Base-by-base conservation (phyloP, 108 stramenopile genomes). In the Discostella stelligeroides region DNA sequence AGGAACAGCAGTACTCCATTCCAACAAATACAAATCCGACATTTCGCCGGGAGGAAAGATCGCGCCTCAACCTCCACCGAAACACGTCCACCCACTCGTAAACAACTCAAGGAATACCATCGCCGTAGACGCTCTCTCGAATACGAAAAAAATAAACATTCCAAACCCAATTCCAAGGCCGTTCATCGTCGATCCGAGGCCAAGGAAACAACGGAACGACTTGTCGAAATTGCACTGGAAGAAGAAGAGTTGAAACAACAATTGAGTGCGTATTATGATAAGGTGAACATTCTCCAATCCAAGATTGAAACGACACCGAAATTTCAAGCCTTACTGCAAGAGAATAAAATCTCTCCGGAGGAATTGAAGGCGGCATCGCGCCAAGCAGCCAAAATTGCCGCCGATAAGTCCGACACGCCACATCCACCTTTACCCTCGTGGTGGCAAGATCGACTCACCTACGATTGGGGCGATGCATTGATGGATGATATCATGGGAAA, bases 401-500 rank as follows among this genome's bases (percentile, higher is more conserved):
- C 80, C 4, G 64, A 71, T 49, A 63, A 58, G 20, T 45, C 77
- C 12, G 64, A 63, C 10, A 43, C 81, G 54, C 46, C 65, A 21
- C 79, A 48, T 41, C 77, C 63, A 13, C 70, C 67, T 12, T 68
- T 68, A 24, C 69, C 71, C 40, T 67, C 56, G 24, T 84, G 69
- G 73, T 60, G 45, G 42, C 65, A 46, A 76, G 88, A 70, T 45
- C 63, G 63, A 21, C 37, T 63, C 85, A 92, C 80, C 20, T 94
- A 94, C 60, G 82, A 80, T 55, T 82, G 74, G 60, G 86, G 82
- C 14, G 85, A 94, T 77, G 93, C 90, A 17, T 25, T 90, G 2
- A 25, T 94, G 38, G 93, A 94, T 66, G 87, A 90, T 77, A 57
- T 94, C 14, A 84, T 94, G 79, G 90, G 89, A 4, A 90, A 90